Evolutionary conservation across 129 eudicot genomes (phyloP).

Genomic region (Arctium minus): DNA sequence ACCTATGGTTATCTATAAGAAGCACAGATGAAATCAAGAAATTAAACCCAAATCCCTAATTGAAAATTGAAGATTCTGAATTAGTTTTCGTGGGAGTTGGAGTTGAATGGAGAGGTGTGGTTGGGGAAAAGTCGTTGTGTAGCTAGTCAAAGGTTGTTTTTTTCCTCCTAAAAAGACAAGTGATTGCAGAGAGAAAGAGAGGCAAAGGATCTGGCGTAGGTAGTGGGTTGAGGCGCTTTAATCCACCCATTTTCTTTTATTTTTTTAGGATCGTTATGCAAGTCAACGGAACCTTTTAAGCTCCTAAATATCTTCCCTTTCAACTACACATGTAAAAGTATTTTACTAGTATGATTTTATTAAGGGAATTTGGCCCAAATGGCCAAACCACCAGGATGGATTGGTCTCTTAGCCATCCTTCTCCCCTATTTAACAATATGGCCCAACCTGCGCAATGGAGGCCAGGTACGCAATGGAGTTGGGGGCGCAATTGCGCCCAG

Average conservation of each 20-base stretch:
- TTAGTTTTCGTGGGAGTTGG: not conserved
- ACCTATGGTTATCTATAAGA: not conserved
- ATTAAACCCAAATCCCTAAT: not conserved
- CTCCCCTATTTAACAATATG: too few species aligned
- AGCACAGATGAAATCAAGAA: not conserved
- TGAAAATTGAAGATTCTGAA: not conserved
- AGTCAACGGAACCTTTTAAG: not conserved
- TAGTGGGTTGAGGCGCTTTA: not conserved
- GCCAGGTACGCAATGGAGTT: too few species aligned
- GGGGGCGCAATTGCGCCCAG: too few species aligned
- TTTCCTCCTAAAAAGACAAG: slow-evolving; percentile 9
- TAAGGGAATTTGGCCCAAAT: too few species aligned
- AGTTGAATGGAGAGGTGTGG: not conserved
- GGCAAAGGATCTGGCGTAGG: not conserved
- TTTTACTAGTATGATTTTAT: too few species aligned
- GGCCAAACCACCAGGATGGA: too few species aligned
- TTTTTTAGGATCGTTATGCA: not conserved
- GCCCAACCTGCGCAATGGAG: too few species aligned
- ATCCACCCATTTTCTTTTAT: not conserved
- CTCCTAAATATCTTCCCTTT: not conserved
- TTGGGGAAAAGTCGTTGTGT: slow-evolving; percentile 2
- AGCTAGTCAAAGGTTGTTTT: slow-evolving; percentile 18
- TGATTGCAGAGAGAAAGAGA: slow-evolving; percentile 19
- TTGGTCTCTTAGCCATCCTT: too few species aligned
- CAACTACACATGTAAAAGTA: not conserved